Base-by-base conservation (phyloP, 257 asterid genomes). In the Salvia hispanica region DNA sequence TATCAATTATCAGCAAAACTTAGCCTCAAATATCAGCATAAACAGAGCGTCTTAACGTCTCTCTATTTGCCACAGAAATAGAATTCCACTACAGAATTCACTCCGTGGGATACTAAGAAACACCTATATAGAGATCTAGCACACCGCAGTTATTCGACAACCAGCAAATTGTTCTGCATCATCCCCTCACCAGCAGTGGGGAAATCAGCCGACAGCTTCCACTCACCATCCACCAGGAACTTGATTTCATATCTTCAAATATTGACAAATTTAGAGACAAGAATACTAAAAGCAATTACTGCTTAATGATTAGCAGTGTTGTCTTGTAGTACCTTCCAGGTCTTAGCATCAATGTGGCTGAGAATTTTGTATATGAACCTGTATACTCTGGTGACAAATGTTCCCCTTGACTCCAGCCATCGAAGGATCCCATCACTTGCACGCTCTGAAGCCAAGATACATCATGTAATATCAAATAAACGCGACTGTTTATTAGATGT, bases 341-440 rank as follows among this genome's bases (percentile, higher is more conserved):
- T 76, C 85, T 80, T 42, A 93, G 97, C 84, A 84, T 64, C 79
- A 93, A 62, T 42, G 94, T 84, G 7, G 95, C 79, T n/a, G 95
- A 85, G 80, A 90, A 93, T 46, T 76, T 78, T 40, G 95, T 69
- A 63, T 78, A 78, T 11, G 88, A 81, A 78, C 88, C 96, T 5
- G 84, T 80, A 66, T 88, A 93, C 72, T 90, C 96, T 1, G 88
- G 89, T 39, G 97, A 90, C 47, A 93, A 78, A 62, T 86, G 76
- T 73, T 93, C 99, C 60, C 96, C 97, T 81, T 76, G 78, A 66
- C 81, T 84, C 99, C 99, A 93, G 40, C 94, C 90, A 70, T 93
- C 93, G 66, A 90, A 93, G 11, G 97, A 93, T 25, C 97, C 97
- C 96, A 93, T 86, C 46, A 93, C 95, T 85, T 88, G 92, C 71